phyloP scores from a whole-genome alignment of 2,329 filamentous ascomycete genomes.

The Penicillium nordicum region DNA sequence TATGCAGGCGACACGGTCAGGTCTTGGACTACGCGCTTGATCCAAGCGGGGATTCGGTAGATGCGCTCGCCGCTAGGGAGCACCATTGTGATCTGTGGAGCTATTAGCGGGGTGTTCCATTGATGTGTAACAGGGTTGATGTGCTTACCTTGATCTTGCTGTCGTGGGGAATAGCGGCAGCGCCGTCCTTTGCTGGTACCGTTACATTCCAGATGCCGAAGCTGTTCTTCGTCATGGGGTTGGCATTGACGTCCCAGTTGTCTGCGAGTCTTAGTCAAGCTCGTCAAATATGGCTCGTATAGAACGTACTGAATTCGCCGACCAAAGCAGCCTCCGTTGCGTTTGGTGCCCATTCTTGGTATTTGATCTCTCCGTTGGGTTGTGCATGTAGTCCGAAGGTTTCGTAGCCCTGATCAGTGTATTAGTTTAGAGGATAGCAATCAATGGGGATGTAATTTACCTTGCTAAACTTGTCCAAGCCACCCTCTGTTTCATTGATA shows the following conservation, averaged over 20 bases:
- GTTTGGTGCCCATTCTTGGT: conserved; percentile 96
- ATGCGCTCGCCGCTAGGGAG: conserved; percentile 74
- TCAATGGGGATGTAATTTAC: conserved; percentile 45
- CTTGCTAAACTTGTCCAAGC: conserved; percentile 85
- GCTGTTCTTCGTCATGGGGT: conserved; percentile 80
- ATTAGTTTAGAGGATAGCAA: conserved; percentile 6
- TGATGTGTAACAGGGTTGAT: no score
- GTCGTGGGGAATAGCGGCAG: conserved; percentile 81
- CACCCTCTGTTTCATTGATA: conserved; percentile 80
- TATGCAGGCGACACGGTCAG: conserved; percentile 85
- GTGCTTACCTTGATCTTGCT: conserved; percentile 82
- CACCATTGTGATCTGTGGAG: conserved; percentile 71
- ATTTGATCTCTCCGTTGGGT: conserved; percentile 77
- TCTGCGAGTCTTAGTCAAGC: conserved; percentile 53
- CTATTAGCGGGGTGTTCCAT: neutral
- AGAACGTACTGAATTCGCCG: conserved; percentile 81
- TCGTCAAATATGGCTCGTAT: neutral
- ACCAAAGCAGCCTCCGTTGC: conserved; percentile 79
- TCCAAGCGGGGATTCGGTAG: conserved; percentile 92
- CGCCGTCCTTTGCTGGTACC: conserved; percentile 68
- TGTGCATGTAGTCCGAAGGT: conserved; percentile 81
- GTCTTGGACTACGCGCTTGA: conserved; percentile 94
- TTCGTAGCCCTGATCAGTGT: conserved; percentile 66
- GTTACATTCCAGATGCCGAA: conserved; percentile 86
- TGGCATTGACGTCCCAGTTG: conserved; percentile 77